Evolutionary conservation across 768 basidiomycete genomes (phyloP).

Genomic region (Tylopilus vinaceipallidus): DNA sequence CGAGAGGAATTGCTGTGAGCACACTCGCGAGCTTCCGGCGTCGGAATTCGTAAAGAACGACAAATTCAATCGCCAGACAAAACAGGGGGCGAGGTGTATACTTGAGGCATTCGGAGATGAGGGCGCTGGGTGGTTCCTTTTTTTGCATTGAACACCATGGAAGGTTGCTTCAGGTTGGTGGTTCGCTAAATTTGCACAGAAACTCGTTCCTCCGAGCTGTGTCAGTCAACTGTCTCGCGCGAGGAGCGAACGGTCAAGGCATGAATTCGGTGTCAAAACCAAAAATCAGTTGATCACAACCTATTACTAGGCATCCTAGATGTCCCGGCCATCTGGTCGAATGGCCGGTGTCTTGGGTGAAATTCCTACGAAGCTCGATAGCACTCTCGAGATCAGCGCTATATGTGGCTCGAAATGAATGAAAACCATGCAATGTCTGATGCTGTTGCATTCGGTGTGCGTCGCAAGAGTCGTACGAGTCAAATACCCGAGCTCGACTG

Average conservation of each 20-base stretch:
- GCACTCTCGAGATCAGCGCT: conserved; percentile 9
- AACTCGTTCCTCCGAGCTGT: background rate
- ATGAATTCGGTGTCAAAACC: background rate
- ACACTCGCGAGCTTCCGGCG: background rate
- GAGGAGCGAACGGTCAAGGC: background rate
- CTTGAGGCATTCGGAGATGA: no score
- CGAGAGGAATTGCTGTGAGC: conserved; percentile 5
- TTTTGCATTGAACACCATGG: background rate
- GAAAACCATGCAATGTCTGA: background rate
- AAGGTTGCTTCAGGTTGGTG: no score
- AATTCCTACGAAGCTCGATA: conserved; percentile 4
- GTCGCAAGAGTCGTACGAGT: conserved; percentile 15
- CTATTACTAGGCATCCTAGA: no score
- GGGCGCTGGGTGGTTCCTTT: background rate
- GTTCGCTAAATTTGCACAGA: background rate
- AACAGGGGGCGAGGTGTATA: background rate
- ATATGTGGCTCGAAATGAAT: background rate
- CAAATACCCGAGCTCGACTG: background rate
- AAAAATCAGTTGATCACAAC: no score
- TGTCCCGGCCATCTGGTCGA: background rate
- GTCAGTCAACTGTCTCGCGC: background rate
- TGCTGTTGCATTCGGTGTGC: conserved; percentile 17
- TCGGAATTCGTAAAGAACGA: background rate
- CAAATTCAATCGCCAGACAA: background rate
- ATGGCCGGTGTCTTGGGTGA: background rate